These are phyloP conservation scores for Leccinum pellstonianum DNA, from an alignment of 768 basidiomycete species.

Conservation along the genomic window DNA sequence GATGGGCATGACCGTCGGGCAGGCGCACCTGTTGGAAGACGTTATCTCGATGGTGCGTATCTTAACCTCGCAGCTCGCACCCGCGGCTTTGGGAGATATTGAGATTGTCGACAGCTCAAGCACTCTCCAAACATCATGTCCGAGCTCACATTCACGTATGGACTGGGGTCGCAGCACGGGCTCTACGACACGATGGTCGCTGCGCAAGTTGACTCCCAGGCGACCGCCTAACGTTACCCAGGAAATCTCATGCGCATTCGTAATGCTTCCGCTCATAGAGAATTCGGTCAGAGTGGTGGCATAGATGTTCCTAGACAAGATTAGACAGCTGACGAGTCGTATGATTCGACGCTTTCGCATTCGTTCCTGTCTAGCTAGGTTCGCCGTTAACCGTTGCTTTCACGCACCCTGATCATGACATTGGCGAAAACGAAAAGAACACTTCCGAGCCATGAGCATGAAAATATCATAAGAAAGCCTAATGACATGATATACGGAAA, in stretches of 20 bases:
- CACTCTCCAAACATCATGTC: slow-evolving; percentile 56
- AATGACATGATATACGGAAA: slow-evolving; percentile 23
- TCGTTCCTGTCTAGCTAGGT: neutral
- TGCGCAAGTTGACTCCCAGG: slow-evolving; percentile 25
- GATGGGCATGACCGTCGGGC: slow-evolving; percentile 79
- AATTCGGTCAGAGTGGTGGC: neutral
- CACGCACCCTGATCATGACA: neutral
- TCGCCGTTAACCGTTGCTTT: no score
- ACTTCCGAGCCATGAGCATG: slow-evolving; percentile 11
- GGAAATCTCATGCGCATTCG: neutral
- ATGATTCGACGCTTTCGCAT: neutral
- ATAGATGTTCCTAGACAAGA: neutral
- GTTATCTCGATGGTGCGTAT: slow-evolving; percentile 74
- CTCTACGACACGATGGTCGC: slow-evolving; percentile 50
- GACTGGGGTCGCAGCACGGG: slow-evolving; percentile 79
- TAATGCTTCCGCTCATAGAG: neutral
- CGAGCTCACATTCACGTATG: slow-evolving; percentile 77
- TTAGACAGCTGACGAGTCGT: neutral
- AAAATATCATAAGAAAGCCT: slow-evolving; percentile 22
- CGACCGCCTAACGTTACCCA: neutral
- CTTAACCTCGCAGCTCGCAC: no score
- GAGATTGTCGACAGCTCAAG: slow-evolving; percentile 55
- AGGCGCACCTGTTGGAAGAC: slow-evolving; percentile 92
- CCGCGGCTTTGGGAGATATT: neutral
- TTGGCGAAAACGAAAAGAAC: neutral